Percentiles rank a stretch among this genome's conserved stretches.
phyloP scores from a whole-genome alignment of 371 early-diverging fungal genomes.

The Batrachochytrium dendrobatidis region DNA sequence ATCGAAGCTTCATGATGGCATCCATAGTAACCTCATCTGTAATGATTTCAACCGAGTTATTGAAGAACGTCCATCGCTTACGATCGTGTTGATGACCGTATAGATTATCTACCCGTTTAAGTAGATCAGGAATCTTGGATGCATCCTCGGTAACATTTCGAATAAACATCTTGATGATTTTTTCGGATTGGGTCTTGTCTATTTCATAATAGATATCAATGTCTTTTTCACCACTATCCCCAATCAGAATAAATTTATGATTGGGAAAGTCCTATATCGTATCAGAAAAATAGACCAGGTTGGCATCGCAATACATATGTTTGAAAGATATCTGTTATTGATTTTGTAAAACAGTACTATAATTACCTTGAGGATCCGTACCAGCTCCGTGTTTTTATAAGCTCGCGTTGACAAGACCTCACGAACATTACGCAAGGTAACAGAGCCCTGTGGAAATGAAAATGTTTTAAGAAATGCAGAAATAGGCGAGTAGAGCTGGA shows the following conservation, averaged over 20 bases:
- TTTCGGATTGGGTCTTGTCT: slow-evolving; percentile 51
- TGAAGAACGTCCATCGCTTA: slow-evolving; percentile 9
- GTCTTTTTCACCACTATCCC: slow-evolving; percentile 88
- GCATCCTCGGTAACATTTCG: slow-evolving; percentile 56
- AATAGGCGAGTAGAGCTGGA: slow-evolving; percentile 73
- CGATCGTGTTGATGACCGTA: not conserved
- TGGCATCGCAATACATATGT: too few species aligned
- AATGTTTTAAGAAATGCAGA: slow-evolving; percentile 57
- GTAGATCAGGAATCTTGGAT: not conserved
- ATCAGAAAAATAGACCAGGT: too few species aligned
- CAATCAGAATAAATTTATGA: slow-evolving; percentile 79
- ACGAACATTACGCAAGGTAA: slow-evolving; percentile 50
- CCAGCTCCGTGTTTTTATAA: slow-evolving; percentile 57
- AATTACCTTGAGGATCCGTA: slow-evolving; percentile 35
- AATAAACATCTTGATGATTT: slow-evolving; percentile 74
- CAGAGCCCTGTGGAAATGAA: slow-evolving; percentile 73
- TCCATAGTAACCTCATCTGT: slow-evolving; percentile 7
- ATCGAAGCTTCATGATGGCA: slow-evolving; percentile 7
- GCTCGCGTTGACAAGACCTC: slow-evolving; percentile 32
- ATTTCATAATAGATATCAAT: slow-evolving; percentile 68
- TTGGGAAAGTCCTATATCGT: slow-evolving; percentile 64
- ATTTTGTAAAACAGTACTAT: too few species aligned
- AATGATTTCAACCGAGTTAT: slow-evolving; percentile 6
- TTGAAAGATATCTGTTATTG: too few species aligned
- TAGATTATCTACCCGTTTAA: not conserved